Evolutionary conservation across 208 protist genomes (phyloP).

Genomic region (Leishmania tropica): DNA sequence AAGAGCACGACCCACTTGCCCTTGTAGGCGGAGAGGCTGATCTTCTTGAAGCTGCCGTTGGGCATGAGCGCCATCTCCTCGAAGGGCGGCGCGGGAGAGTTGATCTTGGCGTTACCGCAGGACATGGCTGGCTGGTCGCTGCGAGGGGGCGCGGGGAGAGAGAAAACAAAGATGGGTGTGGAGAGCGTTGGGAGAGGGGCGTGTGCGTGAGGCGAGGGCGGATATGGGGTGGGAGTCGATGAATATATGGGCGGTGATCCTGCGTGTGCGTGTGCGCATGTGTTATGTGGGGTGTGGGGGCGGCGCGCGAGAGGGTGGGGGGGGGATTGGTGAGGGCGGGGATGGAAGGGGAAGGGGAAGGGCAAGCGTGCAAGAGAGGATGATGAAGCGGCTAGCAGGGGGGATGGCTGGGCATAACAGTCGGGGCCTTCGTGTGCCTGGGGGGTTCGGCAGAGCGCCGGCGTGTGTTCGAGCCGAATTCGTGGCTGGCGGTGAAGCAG

Average conservation of each 20-base stretch:
- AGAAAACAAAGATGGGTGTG: background rate
- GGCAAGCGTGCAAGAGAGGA: background rate
- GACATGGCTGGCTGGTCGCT: background rate
- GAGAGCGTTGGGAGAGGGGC: background rate
- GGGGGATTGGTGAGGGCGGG: too few relatives aligned
- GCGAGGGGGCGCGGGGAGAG: background rate
- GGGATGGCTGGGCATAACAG: background rate
- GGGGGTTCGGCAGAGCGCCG: background rate
- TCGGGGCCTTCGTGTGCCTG: background rate
- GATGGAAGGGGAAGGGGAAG: too few relatives aligned
- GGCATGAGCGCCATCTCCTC: slow-evolving; percentile 91
- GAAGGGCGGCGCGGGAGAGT: slow-evolving; percentile 92
- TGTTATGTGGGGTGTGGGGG: background rate
- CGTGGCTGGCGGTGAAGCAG: background rate
- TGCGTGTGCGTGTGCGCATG: background rate
- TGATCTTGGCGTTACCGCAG: slow-evolving; percentile 16
- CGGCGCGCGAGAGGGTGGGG: too few relatives aligned
- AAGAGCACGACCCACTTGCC: slow-evolving; percentile 96
- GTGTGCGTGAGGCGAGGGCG: too few relatives aligned
- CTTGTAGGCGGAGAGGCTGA: slow-evolving; percentile 91
- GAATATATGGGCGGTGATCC: background rate
- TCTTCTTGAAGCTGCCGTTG: slow-evolving; percentile 94
- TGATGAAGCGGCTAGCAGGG: background rate
- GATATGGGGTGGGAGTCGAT: background rate
- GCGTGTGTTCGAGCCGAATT: background rate